Evolutionary conservation across 345 rosid genomes (phyloP), one percentile per base, ranked within the genome.

Genomic region (Boechera retrofracta): DNA sequence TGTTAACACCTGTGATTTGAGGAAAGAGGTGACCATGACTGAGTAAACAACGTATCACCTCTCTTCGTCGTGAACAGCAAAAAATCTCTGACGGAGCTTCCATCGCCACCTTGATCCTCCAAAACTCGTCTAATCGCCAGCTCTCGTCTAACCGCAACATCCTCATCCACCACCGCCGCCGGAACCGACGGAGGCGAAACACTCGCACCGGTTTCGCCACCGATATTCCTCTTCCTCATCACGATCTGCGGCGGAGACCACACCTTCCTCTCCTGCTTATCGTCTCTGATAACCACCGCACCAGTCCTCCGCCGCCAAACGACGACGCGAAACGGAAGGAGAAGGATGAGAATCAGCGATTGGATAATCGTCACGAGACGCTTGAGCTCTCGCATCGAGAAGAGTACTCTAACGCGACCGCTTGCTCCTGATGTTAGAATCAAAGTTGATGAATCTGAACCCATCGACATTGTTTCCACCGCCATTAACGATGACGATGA

Each of bases 401-500:
- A 87, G 71, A 92, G 81, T 5, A 88, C 92, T 64, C 81, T 84
- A 10, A 92, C 80, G 3, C 95, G 85, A 12, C 93, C 97, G 78
- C 97, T 92, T 0, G 97, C 97, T 8, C 97, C 97, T 10, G 97
- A 94, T 0, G 97, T 92, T 8, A 92, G 53, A 62, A 93, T 89
- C 80, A 85, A 74, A 7, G 87, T 65, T 60, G 88, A 67, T 15
- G 91, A 16, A 67, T 53, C 82, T 26, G 87, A 52, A 13, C 83
- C 67, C 64, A 64, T 62, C 13, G 41, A n/a, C 75, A 61, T 73
- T 28, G 72, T 58, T n/a, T 82, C 86, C 75, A 82, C 79, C 54
- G 80, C 79, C 93, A 86, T 80, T 51, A 38, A 52, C 47, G 67
- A 55, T 33, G 79, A 78, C 11, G 72, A 42, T 33, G 79, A 78